Conservation (phyloP, 164 flowering plant species). For the Macadamia integrifolia region DNA sequence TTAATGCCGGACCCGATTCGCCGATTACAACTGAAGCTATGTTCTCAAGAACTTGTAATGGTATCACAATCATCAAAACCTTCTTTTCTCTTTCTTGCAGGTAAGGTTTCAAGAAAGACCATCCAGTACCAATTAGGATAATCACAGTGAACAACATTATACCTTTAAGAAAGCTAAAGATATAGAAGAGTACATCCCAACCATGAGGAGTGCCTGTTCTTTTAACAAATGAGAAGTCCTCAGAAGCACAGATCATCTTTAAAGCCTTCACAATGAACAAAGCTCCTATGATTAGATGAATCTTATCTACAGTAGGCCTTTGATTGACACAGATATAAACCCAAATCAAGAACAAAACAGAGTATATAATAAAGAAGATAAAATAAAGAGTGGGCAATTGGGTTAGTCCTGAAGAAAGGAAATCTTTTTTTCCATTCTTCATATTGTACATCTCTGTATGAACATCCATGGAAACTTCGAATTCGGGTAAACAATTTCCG, state of each 20-base stretch:
- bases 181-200: conserved; percentile 36
- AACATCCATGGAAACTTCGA: conserved; percentile 31
- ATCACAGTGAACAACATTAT: conserved; percentile 38
- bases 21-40: conserved; percentile 28
- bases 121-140: conserved; percentile 39
- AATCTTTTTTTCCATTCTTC: conserved; percentile 22
- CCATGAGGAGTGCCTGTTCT: conserved; percentile 40
- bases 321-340: conserved; percentile 22
- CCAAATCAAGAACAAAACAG: conserved; percentile 18
- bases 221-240: conserved; percentile 23
- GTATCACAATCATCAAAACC: conserved; percentile 33
- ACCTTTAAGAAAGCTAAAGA: conserved; percentile 38
- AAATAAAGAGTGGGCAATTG: conserved; percentile 25
- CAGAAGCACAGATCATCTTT: conserved; percentile 36
- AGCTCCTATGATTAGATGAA: conserved; percentile 36
- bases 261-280: conserved; percentile 29
- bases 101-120: conserved; percentile 43
- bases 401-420: conserved; percentile 31
- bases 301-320: conserved; percentile 20
- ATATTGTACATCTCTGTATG: conserved; percentile 34
- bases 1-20: conserved; percentile 28
- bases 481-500: conserved; percentile 43
- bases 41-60: conserved; percentile 39
- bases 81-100: conserved; percentile 39
- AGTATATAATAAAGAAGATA: conserved; percentile 21